Evolutionary conservation across 2,329 filamentous ascomycete species (phyloP).

Genomic region (Aaosphaeria arxii): DNA sequence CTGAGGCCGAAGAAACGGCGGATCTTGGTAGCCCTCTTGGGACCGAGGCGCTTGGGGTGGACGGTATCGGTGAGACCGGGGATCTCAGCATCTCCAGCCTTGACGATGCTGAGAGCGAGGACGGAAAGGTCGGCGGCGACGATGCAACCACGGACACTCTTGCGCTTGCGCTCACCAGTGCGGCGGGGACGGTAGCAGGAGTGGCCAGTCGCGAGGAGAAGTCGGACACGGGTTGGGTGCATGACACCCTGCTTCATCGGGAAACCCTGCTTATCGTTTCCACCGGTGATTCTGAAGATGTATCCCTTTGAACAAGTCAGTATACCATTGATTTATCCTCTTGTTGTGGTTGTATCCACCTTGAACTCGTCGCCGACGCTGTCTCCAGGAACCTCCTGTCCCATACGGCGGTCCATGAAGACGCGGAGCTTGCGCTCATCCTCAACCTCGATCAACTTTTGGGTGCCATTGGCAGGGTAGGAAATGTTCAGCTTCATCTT

Average conservation of each 20-base stretch:
- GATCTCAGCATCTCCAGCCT: slow-evolving; percentile 94
- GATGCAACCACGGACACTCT: slow-evolving; percentile 98
- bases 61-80: slow-evolving; percentile 96
- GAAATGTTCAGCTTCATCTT: slow-evolving; percentile 76
- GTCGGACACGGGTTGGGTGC: slow-evolving; percentile 96
- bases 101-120: slow-evolving; percentile 91
- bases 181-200: slow-evolving; percentile 99
- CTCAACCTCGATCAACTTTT: slow-evolving; percentile 98
- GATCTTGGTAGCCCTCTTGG: slow-evolving; percentile 99
- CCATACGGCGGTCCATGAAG: slow-evolving; percentile 99
- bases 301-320: slow-evolving; percentile 60
- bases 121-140: slow-evolving; percentile 94
- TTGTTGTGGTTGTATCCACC: too few species aligned
- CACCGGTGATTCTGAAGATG: slow-evolving; percentile 98
- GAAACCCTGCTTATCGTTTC: slow-evolving; percentile 99
- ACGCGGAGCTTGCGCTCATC: slow-evolving; percentile 99
- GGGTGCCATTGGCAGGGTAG: slow-evolving; percentile 98
- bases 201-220: slow-evolving; percentile 94
- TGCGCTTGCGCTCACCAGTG: slow-evolving; percentile 98
- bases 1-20: slow-evolving; percentile 98
- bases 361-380: slow-evolving; percentile 98
- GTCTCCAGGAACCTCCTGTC: slow-evolving; percentile 88
- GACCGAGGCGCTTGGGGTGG: slow-evolving; percentile 97
- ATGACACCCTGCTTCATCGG: slow-evolving; percentile 99
- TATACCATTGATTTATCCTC: too few species aligned